Evolutionary conservation across 2,329 filamentous ascomycete species (phyloP).

Genomic region (Dendryphion nanum): DNA sequence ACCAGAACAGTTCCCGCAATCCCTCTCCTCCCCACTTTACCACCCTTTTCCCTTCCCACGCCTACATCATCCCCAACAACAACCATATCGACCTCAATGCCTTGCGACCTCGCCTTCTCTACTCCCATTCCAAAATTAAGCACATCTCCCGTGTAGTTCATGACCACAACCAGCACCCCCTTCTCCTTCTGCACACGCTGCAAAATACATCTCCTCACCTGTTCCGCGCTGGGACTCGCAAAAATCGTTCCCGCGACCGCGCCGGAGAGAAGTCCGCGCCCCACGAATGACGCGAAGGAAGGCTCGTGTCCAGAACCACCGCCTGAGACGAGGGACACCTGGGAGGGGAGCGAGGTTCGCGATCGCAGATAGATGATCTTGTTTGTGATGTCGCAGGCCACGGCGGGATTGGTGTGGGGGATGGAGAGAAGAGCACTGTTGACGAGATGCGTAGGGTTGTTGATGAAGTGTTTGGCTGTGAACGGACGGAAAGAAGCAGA

Average conservation of each 20-base stretch:
- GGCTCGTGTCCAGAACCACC: conserved; percentile 91
- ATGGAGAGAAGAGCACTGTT: conserved; percentile 71
- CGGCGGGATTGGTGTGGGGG: conserved; percentile 79
- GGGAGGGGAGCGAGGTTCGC: conserved; percentile 24
- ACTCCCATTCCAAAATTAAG: conserved; percentile 93
- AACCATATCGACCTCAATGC: conserved; percentile 79
- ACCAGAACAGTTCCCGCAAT: conserved; percentile 90
- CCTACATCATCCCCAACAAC: conserved; percentile 91
- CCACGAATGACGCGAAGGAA: conserved; percentile 82
- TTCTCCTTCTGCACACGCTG: conserved; percentile 67
- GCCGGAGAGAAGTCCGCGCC: conserved; percentile 73
- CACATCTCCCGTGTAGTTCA: conserved; percentile 81
- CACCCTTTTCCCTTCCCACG: conserved; percentile 75
- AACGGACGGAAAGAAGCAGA: too few species aligned
- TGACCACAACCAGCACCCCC: conserved; percentile 85
- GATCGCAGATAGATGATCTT: conserved; percentile 59
- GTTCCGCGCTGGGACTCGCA: conserved; percentile 76
- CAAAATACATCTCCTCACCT: conserved; percentile 74
- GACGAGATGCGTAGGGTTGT: conserved; percentile 78
- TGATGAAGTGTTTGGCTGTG: conserved; percentile 78
- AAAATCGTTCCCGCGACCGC: conserved; percentile 87
- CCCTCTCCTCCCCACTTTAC: conserved; percentile 89
- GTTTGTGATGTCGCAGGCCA: conserved; percentile 74
- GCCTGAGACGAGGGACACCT: conserved; percentile 82
- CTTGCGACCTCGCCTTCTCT: conserved; percentile 83